Base-by-base conservation (phyloP, 371 early-diverging fungal species). In the Batrachochytrium dendrobatidis region DNA sequence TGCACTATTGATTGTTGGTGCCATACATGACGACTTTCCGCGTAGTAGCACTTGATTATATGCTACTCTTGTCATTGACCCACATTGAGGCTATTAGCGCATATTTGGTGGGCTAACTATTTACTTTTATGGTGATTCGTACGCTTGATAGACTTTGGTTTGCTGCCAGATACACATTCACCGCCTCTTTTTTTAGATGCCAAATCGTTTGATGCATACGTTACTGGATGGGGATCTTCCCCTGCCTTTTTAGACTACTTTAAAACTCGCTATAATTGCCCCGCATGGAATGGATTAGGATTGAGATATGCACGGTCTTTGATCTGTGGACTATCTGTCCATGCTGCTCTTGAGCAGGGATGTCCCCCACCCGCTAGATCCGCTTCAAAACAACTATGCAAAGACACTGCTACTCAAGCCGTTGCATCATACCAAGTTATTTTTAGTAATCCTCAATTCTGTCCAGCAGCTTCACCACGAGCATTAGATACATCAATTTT, bases 171-270 rank as follows among this genome's bases (percentile, higher is more conserved):
- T n/a, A n/a, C n/a, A n/a, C n/a, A n/a, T n/a, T n/a, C n/a, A n/a
- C n/a, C n/a, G n/a, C n/a, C n/a, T n/a, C n/a, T n/a, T n/a, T n/a
- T n/a, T n/a, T n/a, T n/a, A n/a, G n/a, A n/a, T n/a, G n/a, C n/a
- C n/a, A n/a, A n/a, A n/a, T n/a, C n/a, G n/a, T 39, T 39, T 39
- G 39, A 39, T n/a, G n/a, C 39, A n/a, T 39, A 39, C 39, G 39
- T 39, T n/a, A 39, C 39, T n/a, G n/a, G 15, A n/a, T 39, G 15
- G 15, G 39, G 39, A 12, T 39, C 39, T n/a, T 15, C 12, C 39
- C 39, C 39, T 12, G 15, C n/a, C 15, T 39, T 39, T n/a, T n/a
- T 39, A 12, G n/a, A 39, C 39, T 39, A 15, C 39, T 39, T 39
- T n/a, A 12, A n/a, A 12, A 39, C 39, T 12, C 39, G n/a, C 15